Evolutionary conservation across 1,139 yeast genomes (phyloP).

Genomic region (Hemisphaericaspora lyxosophila): DNA sequence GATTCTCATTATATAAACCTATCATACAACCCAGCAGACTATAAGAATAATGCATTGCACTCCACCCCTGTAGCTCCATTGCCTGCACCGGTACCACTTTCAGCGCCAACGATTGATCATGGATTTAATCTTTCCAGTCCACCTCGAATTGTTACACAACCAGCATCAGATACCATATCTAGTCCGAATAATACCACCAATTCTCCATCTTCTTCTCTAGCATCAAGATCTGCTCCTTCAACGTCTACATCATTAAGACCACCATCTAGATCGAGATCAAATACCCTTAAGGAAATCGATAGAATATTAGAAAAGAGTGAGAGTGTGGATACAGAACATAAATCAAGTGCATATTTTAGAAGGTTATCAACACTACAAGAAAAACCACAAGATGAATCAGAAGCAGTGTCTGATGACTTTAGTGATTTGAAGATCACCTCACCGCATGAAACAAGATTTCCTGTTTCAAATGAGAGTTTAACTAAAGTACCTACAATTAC

Average conservation of each 20-base stretch:
- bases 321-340: constrained; percentile 43
- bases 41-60: neutral
- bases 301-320: constrained; percentile 41
- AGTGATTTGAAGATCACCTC: neutral
- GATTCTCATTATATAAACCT: constrained; percentile 14
- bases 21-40: constrained; percentile 14
- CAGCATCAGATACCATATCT: constrained; percentile 12
- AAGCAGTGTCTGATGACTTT: constrained; percentile 7
- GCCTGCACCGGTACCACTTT: constrained; percentile 1
- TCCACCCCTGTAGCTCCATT: constrained; percentile 20
- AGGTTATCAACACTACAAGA: constrained; percentile 71
- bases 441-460: neutral
- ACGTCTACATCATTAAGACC: constrained; percentile 14
- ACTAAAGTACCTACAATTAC: no score
- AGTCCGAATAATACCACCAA: constrained; percentile 11
- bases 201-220: constrained; percentile 5
- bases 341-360: constrained; percentile 68
- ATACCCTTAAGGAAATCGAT: constrained; percentile 42
- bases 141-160: neutral
- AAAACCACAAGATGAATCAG: constrained; percentile 38
- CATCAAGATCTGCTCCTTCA: neutral
- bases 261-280: constrained; percentile 35
- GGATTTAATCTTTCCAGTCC: neutral
- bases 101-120: neutral
- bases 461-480: constrained; percentile 4